These are phyloP conservation scores for Scopulariopsis brevicaulis DNA, from an alignment of 2,329 filamentous ascomycete genomes.

Conservation along the genomic window DNA sequence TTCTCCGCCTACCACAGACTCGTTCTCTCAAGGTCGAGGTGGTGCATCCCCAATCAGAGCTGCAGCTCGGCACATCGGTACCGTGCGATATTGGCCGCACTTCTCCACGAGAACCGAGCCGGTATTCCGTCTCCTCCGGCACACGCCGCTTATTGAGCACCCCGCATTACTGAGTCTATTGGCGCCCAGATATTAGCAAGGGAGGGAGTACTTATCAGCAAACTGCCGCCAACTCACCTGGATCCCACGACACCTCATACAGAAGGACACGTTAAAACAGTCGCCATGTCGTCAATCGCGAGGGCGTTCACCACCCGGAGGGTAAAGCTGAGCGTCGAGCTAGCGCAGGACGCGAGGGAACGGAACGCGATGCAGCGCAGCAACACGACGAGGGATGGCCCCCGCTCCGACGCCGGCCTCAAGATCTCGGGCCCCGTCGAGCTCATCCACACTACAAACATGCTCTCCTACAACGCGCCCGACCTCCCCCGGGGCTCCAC, in stretches of 20 bases:
- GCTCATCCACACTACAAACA: conserved; percentile 88
- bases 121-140: neutral
- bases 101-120: neutral
- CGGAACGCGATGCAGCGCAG: conserved; percentile 30
- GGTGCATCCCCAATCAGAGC: conserved; percentile 1
- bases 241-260: neutral
- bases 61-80: conserved; percentile 1
- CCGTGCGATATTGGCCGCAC: neutral
- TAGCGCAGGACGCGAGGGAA: conserved; percentile 28
- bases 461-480: conserved; percentile 89
- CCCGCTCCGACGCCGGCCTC: conserved; percentile 25
- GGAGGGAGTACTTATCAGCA: neutral
- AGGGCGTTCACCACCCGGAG: conserved; percentile 64
- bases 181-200: neutral
- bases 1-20: neutral
- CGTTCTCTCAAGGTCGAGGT: too few relatives aligned
- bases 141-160: neutral
- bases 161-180: neutral
- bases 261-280: neutral
- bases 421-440: conserved; percentile 84
- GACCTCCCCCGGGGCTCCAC: conserved; percentile 54
- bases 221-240: neutral
- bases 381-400: conserved; percentile 25
- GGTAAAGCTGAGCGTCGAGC: conserved; percentile 37
- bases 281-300: conserved; percentile 45